phyloP scores from a whole-genome alignment of 1,139 yeast species.

The Hansenula sp. region DNA sequence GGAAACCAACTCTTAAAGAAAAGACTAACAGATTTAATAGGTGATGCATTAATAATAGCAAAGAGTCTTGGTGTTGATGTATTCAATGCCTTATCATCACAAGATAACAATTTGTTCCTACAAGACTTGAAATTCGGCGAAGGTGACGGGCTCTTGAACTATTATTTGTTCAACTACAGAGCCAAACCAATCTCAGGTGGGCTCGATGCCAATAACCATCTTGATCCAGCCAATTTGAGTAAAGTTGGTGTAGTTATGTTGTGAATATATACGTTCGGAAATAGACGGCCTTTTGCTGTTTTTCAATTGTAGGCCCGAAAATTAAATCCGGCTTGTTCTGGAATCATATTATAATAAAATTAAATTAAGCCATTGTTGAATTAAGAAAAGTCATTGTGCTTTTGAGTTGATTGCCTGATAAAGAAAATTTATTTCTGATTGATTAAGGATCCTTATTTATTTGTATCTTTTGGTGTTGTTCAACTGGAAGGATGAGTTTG shows the following conservation, averaged over 20 bases:
- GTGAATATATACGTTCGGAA: slow-evolving; percentile 29
- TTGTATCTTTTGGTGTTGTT: too few relatives aligned
- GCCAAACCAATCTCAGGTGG: slow-evolving; percentile 84
- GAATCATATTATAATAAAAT: too few relatives aligned
- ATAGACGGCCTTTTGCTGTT: too few relatives aligned
- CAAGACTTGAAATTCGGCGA: slow-evolving; percentile 83
- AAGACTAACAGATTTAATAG: slow-evolving; percentile 58
- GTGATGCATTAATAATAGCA: slow-evolving; percentile 76
- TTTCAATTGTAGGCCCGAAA: too few relatives aligned
- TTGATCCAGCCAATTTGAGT: slow-evolving; percentile 53
- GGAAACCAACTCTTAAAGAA: slow-evolving; percentile 39
- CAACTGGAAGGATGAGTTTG: too few relatives aligned
- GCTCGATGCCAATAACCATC: slow-evolving; percentile 49
- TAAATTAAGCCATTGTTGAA: too few relatives aligned
- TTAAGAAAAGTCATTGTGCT: too few relatives aligned
- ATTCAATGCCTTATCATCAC: slow-evolving; percentile 86
- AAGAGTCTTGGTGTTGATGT: slow-evolving; percentile 74
- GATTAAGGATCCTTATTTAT: too few relatives aligned
- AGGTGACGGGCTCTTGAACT: slow-evolving; percentile 91
- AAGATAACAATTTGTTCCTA: slow-evolving; percentile 81
- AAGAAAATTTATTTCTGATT: too few relatives aligned
- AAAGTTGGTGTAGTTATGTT: slow-evolving; percentile 89
- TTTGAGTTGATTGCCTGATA: too few relatives aligned
- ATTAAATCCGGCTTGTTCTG: too few relatives aligned
- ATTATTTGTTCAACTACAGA: slow-evolving; percentile 85